These are phyloP conservation scores for Bacidia rubella DNA, from an alignment of 495 filamentous ascomycete genomes.

Conservation along the genomic window DNA sequence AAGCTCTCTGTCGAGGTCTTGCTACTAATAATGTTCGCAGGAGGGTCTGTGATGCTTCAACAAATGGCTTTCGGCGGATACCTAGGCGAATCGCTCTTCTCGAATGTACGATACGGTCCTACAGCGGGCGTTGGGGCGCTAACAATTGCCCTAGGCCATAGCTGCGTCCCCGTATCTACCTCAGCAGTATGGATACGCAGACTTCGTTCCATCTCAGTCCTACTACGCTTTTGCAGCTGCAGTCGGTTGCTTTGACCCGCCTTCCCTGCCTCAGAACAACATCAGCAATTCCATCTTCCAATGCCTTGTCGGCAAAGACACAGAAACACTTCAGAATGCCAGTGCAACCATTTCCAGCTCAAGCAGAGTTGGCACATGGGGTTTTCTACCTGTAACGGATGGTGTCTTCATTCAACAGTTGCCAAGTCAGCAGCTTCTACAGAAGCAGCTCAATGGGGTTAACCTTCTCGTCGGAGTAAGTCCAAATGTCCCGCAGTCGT, in stretches of 20 bases:
- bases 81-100: slow-evolving; percentile 25
- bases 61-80: slow-evolving; percentile 38
- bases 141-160: slow-evolving; percentile 25
- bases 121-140: not conserved
- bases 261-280: slow-evolving; percentile 13
- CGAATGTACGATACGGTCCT: slow-evolving; percentile 18
- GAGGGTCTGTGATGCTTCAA: slow-evolving; percentile 37
- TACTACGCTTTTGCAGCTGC: slow-evolving; percentile 43
- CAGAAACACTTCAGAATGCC: slow-evolving; percentile 39
- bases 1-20: not conserved
- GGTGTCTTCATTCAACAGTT: slow-evolving; percentile 39
- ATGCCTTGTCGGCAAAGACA: slow-evolving; percentile 41
- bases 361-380: slow-evolving; percentile 38
- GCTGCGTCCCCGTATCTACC: slow-evolving; percentile 40
- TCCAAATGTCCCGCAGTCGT: not conserved
- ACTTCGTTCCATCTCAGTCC: slow-evolving; percentile 33
- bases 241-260: slow-evolving; percentile 33
- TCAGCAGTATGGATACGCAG: slow-evolving; percentile 36
- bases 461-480: slow-evolving; percentile 36
- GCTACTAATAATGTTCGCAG: not conserved
- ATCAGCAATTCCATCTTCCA: slow-evolving; percentile 31
- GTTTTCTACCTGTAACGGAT: slow-evolving; percentile 51
- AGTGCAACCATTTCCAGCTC: slow-evolving; percentile 34
- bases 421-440: slow-evolving; percentile 37
- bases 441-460: slow-evolving; percentile 38